A percentile compares a stretch with the other conserved stretches of the same genome.
Evolutionary conservation across 139 green algal species (phyloP).

Genomic region (Chlorella sorokiniana): DNA sequence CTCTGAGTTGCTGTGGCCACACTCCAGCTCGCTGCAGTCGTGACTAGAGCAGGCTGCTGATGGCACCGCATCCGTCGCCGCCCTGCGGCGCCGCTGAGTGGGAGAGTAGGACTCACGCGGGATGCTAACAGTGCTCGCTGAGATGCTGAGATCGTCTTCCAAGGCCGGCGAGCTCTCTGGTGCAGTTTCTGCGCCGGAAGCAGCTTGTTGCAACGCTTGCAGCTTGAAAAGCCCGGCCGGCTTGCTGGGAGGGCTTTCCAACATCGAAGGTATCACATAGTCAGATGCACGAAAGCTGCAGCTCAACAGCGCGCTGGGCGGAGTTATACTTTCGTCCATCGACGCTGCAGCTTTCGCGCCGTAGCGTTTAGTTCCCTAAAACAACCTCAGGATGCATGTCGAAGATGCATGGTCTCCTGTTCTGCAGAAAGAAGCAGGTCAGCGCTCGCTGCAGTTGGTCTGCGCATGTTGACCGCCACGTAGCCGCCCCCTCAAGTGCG

Average conservation of each 20-base stretch:
- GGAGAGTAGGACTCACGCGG: not conserved
- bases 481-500: too few relatives aligned
- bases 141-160: not conserved
- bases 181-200: not conserved
- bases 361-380: too few relatives aligned
- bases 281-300: not conserved
- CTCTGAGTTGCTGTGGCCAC: not conserved
- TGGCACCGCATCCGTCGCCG: not conserved
- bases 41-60: not conserved
- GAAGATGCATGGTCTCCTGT: too few relatives aligned
- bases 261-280: not conserved
- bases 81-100: not conserved
- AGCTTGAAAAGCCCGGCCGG: not conserved
- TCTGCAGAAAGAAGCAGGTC: too few relatives aligned
- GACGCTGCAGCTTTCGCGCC: not conserved
- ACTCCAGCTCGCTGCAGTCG: not conserved
- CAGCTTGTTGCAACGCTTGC: not conserved
- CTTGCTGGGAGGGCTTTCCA: not conserved
- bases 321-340: not conserved
- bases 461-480: too few relatives aligned
- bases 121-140: not conserved
- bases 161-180: not conserved
- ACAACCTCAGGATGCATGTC: too few relatives aligned
- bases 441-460: too few relatives aligned
- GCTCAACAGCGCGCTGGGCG: not conserved